Evolutionary conservation across 2,329 filamentous ascomycete genomes (phyloP), one percentile per base, ranked within the genome.

Genomic region (Fusarium sp.): DNA sequence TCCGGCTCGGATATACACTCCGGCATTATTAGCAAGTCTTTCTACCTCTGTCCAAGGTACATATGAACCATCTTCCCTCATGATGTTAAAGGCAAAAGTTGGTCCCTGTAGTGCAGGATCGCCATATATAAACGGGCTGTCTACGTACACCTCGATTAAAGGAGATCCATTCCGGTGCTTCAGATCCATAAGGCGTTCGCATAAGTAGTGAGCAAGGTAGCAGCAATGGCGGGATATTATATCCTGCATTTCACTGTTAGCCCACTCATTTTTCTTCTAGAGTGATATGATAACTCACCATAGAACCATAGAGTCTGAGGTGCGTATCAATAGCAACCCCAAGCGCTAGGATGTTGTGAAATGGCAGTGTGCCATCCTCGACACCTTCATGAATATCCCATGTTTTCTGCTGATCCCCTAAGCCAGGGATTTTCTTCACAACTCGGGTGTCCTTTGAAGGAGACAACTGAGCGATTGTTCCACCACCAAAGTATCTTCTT

Each of bases 331-430:
- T 85, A 4, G 88, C 88, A 58, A 87, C 82, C 5, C 84, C 85
- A 20, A 90, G 79, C 0, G 88, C 88, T 52, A 90, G 79, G 60
- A 91, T 90, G 60, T 80, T 88, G 72, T 90, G 88, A 68, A 90
- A 90, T 3, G 88, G 86, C 11, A 89, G 77, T 2, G 88, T 91
- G 2, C 89, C 89, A 68, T 92, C 90, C 72, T 92, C 90, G 10
- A 91, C 81, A 3, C 82, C 81, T 40, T 89, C 86, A 70, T 90
- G 87, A 5, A 89, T 77, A 43, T 81, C 80, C 50, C 81, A 82
- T 3, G 72, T 70, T 17, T 75, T 67, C 23, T 72, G 69, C 21
- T 76, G 71, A 29, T 66, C 80, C 69, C 80, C 79, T 9, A 80
- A 66, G 7, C 80, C 80, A 54, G 75, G 72, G 4, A 72, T 58